phyloP scores from a whole-genome alignment of 2,329 filamentous ascomycete genomes.

The Davidsoniella neocaledoniae region DNA sequence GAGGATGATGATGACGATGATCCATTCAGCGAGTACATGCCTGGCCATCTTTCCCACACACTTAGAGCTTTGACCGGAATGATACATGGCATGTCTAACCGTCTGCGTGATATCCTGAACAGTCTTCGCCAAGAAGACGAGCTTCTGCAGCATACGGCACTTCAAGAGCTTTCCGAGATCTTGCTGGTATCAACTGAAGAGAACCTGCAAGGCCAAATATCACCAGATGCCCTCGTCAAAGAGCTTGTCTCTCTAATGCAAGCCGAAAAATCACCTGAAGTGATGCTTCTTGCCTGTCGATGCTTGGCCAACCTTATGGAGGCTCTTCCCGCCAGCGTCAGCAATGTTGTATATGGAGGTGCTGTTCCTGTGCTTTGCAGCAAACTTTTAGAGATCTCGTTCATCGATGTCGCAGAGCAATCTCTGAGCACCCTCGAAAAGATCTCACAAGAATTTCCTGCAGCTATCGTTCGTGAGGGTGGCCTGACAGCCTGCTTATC shows the following conservation, averaged over 20 bases:
- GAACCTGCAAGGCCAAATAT: slow-evolving; percentile 86
- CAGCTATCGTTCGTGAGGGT: slow-evolving; percentile 87
- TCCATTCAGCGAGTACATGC: slow-evolving; percentile 42
- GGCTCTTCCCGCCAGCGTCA: slow-evolving; percentile 76
- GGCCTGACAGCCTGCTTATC: slow-evolving; percentile 90
- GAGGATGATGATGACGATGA: slow-evolving; percentile 49
- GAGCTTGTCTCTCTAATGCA: slow-evolving; percentile 88
- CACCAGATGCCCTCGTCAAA: slow-evolving; percentile 86
- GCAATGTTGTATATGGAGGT: slow-evolving; percentile 93
- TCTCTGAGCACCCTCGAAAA: slow-evolving; percentile 92
- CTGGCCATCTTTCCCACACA: slow-evolving; percentile 58
- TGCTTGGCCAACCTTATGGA: slow-evolving; percentile 97
- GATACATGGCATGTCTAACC: slow-evolving; percentile 68
- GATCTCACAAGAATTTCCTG: slow-evolving; percentile 90
- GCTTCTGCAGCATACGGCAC: slow-evolving; percentile 74
- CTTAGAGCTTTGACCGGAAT: slow-evolving; percentile 78
- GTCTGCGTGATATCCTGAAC: slow-evolving; percentile 60
- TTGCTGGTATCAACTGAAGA: slow-evolving; percentile 92
- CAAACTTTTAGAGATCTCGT: slow-evolving; percentile 88
- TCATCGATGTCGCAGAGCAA: slow-evolving; percentile 94
- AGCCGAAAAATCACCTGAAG: slow-evolving; percentile 72
- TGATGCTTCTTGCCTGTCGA: slow-evolving; percentile 91
- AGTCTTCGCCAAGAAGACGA: slow-evolving; percentile 74
- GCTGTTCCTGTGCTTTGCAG: slow-evolving; percentile 89
- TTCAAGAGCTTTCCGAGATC: slow-evolving; percentile 87